Conservation (phyloP, 1,284 basidiomycete genomes). For the Ustilago shanxiensis region DNA sequence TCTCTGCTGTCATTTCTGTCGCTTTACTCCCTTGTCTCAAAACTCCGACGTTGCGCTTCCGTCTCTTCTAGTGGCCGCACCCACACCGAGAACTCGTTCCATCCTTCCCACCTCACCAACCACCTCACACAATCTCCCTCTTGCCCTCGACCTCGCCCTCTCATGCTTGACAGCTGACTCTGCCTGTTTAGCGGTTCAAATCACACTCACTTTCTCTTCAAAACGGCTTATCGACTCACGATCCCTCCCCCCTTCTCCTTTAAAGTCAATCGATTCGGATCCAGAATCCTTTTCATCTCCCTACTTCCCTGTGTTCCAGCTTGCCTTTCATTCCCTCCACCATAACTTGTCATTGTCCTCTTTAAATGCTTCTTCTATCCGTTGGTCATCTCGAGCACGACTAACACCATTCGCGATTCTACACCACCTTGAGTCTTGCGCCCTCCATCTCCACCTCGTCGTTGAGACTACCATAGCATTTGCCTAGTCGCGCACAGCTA, state of each 20-base stretch:
- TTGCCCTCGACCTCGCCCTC: background rate
- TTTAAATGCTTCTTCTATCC: background rate
- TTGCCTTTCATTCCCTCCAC: background rate
- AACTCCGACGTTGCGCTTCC: conserved; percentile 13
- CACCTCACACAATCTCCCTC: background rate
- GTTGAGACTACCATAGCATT: conserved; percentile 4
- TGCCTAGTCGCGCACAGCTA: conserved; percentile 21
- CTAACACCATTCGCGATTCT: too few relatives aligned
- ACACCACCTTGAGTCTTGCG: too few relatives aligned
- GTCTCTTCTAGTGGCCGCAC: conserved; percentile 1
- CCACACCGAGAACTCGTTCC: conserved; percentile 8
- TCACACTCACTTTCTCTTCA: background rate
- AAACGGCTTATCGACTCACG: background rate
- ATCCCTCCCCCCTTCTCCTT: conserved; percentile 3
- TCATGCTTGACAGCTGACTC: background rate
- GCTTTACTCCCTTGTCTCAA: conserved; percentile 1
- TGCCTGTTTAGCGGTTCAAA: background rate
- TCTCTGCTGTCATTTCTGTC: background rate
- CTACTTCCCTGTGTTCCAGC: conserved; percentile 5
- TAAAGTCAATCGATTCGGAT: conserved; percentile 9
- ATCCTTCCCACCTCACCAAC: background rate
- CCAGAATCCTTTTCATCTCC: background rate
- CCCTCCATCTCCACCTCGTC: background rate
- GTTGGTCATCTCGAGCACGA: too few relatives aligned
- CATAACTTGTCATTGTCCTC: background rate